phyloP scores from a whole-genome alignment of 371 early-diverging fungal genomes.

The Smittium culicis region DNA sequence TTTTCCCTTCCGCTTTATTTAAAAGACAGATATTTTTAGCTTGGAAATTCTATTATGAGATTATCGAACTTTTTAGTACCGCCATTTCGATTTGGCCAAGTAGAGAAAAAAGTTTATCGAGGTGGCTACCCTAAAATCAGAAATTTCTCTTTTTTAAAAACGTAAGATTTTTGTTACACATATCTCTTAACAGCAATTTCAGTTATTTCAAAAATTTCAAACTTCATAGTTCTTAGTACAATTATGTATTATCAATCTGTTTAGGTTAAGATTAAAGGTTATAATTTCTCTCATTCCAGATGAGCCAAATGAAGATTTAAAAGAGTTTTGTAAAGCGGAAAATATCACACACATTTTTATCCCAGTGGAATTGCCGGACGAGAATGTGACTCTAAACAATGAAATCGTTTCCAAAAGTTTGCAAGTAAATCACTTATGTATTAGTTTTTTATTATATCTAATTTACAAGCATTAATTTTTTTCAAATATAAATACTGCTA shows the following conservation, averaged over 20 bases:
- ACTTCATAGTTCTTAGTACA: no score
- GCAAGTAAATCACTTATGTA: slow-evolving; percentile 30
- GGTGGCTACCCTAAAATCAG: no score
- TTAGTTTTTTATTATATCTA: background rate
- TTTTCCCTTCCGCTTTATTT: no score
- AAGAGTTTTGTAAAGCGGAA: slow-evolving; percentile 47
- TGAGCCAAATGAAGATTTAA: slow-evolving; percentile 42
- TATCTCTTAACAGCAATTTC: no score
- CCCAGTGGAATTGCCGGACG: slow-evolving; percentile 69
- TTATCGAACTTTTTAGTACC: no score
- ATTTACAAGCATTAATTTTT: slow-evolving; percentile 6
- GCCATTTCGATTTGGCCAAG: no score
- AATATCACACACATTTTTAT: slow-evolving; percentile 55
- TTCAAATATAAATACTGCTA: slow-evolving; percentile 6
- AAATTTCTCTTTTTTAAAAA: no score
- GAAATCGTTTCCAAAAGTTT: slow-evolving; percentile 58
- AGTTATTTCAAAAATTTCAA: no score
- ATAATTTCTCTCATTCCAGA: slow-evolving; percentile 78
- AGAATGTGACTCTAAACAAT: slow-evolving; percentile 72
- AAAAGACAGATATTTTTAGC: no score
- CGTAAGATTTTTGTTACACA: no score
- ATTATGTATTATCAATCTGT: background rate
- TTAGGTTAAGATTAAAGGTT: slow-evolving; percentile 55
- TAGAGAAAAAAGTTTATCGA: no score
- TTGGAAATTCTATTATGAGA: no score